Evolutionary conservation across 768 basidiomycete genomes (phyloP).

Genomic region (Podaxis rugospora): DNA sequence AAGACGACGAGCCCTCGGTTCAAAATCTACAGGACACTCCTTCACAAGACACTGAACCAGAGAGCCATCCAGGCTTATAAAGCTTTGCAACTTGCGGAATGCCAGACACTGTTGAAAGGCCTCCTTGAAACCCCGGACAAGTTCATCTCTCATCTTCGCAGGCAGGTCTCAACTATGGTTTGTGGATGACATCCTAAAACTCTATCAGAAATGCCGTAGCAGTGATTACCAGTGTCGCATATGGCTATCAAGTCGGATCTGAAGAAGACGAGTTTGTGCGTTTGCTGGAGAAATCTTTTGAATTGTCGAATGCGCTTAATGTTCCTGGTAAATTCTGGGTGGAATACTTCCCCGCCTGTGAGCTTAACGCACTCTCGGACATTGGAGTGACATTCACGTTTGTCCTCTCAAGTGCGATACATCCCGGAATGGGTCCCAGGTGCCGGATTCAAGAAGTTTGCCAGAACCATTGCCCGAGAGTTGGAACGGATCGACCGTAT

Average conservation of each 20-base stretch:
- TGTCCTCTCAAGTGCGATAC: conserved; percentile 25
- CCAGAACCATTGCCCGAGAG: conserved; percentile 13
- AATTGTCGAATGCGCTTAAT: conserved; percentile 18
- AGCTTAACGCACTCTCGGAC: conserved; percentile 8
- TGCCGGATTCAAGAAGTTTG: conserved; percentile 32
- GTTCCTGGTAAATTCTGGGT: conserved; percentile 34
- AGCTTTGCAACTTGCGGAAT: conserved; percentile 26
- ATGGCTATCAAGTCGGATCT: conserved; percentile 33
- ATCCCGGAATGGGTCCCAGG: conserved; percentile 41
- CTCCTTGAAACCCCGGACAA: conserved; percentile 25
- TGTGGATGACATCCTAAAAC: background rate
- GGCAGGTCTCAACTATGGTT: conserved; percentile 16
- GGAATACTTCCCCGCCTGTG: conserved; percentile 35
- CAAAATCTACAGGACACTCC: conserved; percentile 30
- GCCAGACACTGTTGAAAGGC: conserved; percentile 22
- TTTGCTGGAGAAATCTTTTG: conserved; percentile 27
- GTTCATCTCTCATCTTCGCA: conserved; percentile 24
- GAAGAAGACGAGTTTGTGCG: conserved; percentile 30
- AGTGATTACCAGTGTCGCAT: conserved; percentile 32
- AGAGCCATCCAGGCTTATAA: conserved; percentile 29
- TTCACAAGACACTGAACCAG: conserved; percentile 32
- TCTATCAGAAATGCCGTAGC: conserved; percentile 28
- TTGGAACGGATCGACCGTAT: conserved; percentile 18
- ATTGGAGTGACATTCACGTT: background rate
- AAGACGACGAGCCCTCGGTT: conserved; percentile 28